phyloP scores from a whole-genome alignment of 805 yeast species.

The Kuraishia floccosa region DNA sequence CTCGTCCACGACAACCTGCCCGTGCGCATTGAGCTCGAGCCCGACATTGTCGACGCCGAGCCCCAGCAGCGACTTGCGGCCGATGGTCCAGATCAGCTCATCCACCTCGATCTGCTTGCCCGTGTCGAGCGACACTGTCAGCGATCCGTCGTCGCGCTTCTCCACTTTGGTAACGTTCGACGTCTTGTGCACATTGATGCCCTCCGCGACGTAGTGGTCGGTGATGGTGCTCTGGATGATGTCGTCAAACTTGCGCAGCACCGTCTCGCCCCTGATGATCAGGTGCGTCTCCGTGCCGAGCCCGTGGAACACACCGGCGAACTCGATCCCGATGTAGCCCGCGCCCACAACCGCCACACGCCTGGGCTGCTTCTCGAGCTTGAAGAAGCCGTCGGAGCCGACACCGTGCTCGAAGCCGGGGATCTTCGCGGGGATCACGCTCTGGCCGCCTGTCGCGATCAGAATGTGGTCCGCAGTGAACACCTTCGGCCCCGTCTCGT shows the following conservation, averaged over 20 bases:
- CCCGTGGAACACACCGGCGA: conserved; percentile 88
- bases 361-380: conserved; percentile 73
- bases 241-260: conserved; percentile 80
- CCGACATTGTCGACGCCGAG: conserved; percentile 73
- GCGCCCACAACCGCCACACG: conserved; percentile 94
- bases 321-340: conserved; percentile 94
- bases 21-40: conserved; percentile 46
- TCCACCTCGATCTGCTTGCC: conserved; percentile 52
- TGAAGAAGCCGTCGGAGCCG: conserved; percentile 86
- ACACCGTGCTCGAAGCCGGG: conserved; percentile 80
- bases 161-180: conserved; percentile 39
- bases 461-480: conserved; percentile 77
- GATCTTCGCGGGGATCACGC: conserved; percentile 56
- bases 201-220: conserved; percentile 68
- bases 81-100: conserved; percentile 85
- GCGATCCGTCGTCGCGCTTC: conserved; percentile 34
- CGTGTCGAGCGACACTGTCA: conserved; percentile 33
- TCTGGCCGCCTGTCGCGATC: conserved; percentile 90
- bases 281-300: conserved; percentile 80
- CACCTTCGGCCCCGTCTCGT: conserved; percentile 35
- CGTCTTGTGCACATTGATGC: conserved; percentile 69
- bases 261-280: conserved; percentile 84
- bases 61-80: conserved; percentile 69
- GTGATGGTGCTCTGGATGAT: conserved; percentile 72
- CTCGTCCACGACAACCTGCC: conserved; percentile 72